These are phyloP conservation scores for Vaucheria bursata DNA, from an alignment of 352 stramenopile genomes.

Conservation along the genomic window DNA sequence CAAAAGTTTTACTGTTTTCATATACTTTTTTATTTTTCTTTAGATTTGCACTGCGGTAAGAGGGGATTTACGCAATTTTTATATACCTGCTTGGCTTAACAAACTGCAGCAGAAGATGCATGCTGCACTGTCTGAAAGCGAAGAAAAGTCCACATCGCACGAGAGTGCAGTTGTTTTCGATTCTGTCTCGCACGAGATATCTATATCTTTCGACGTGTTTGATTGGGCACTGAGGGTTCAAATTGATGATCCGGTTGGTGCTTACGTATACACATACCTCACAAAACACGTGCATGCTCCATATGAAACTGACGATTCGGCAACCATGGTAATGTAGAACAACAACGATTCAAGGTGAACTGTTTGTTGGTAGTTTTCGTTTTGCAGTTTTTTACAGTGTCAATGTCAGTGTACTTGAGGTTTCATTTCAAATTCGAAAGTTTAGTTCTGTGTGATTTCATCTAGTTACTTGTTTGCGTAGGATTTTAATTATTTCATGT, in stretches of 20 bases:
- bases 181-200: not conserved
- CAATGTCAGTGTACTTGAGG: no score
- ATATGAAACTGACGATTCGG: no score
- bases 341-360: no score
- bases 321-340: no score
- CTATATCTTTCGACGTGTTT: slow-evolving; percentile 34
- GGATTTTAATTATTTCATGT: no score
- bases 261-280: slow-evolving; percentile 43
- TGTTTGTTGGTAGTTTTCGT: no score
- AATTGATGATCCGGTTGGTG: slow-evolving; percentile 16
- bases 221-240: slow-evolving; percentile 32
- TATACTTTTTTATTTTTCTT: no score
- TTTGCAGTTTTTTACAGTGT: no score
- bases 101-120: slow-evolving; percentile 37
- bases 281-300: slow-evolving; percentile 16
- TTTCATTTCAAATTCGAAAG: no score
- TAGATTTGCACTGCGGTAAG: slow-evolving; percentile 16
- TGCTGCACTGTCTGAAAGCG: slow-evolving; percentile 19
- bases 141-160: not conserved
- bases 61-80: slow-evolving; percentile 41
- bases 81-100: slow-evolving; percentile 43
- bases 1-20: no score
- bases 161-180: not conserved
- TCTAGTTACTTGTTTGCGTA: no score
- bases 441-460: no score